Percentiles rank a stretch among this genome's conserved stretches.
phyloP scores from a whole-genome alignment of 1,284 basidiomycete genomes.

The Cryptococcus sp. region DNA sequence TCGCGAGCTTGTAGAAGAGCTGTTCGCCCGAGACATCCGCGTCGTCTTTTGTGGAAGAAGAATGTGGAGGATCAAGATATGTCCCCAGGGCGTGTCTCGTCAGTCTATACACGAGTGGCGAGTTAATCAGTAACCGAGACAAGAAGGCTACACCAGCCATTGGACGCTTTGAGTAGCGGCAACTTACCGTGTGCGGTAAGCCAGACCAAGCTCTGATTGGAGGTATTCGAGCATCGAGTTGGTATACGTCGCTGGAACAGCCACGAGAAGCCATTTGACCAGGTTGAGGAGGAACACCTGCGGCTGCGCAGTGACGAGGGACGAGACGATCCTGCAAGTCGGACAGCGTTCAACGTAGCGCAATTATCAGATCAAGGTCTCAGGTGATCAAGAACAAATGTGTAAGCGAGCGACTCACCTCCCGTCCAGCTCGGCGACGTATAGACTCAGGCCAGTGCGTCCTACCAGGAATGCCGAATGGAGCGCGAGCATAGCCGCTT shows the following conservation, averaged over 20 bases:
- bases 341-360: constrained; percentile 30
- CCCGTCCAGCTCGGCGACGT: constrained; percentile 92
- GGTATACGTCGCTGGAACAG: constrained; percentile 94
- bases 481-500: constrained; percentile 80
- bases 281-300: constrained; percentile 82
- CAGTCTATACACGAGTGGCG: constrained; percentile 52
- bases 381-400: constrained; percentile 68
- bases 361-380: constrained; percentile 64
- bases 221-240: constrained; percentile 95
- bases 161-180: not conserved
- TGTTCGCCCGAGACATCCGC: constrained; percentile 51
- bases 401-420: constrained; percentile 61
- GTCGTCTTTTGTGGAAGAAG: constrained; percentile 3
- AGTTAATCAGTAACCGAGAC: not conserved
- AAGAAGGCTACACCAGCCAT: not conserved
- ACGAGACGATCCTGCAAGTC: constrained; percentile 78
- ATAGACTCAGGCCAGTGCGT: constrained; percentile 88
- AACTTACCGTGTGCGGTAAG: constrained; percentile 74
- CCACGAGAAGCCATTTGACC: constrained; percentile 84
- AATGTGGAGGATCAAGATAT: constrained; percentile 67
- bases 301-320: constrained; percentile 85
- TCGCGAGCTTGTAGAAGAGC: constrained; percentile 90
- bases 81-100: constrained; percentile 79
- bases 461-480: constrained; percentile 87
- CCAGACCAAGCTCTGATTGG: constrained; percentile 89